Conservation (phyloP, 495 filamentous ascomycete genomes). For the Amphirosellinia nigrospora region DNA sequence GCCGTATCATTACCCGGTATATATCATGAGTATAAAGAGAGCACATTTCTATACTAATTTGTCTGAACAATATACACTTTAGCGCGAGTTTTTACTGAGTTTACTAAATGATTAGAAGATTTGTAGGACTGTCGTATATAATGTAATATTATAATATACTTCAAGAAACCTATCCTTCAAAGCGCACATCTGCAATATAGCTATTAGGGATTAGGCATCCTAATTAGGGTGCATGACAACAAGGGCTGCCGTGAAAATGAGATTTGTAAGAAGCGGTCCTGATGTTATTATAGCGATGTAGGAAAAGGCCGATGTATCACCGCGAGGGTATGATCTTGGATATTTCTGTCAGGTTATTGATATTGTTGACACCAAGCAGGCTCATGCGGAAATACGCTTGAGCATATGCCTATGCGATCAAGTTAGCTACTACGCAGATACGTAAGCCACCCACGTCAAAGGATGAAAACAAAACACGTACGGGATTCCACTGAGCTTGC, state of each 20-base stretch:
- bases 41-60: too few species aligned
- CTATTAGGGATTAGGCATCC: not conserved
- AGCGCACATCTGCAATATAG: too few species aligned
- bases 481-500: constrained; percentile 41
- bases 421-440: constrained; percentile 1
- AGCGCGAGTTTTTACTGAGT: too few species aligned
- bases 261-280: not conserved
- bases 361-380: constrained; percentile 48
- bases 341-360: constrained; percentile 50
- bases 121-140: not conserved
- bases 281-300: not conserved
- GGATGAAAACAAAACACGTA: constrained; percentile 27
- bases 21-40: too few species aligned
- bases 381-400: constrained; percentile 49
- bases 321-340: constrained; percentile 40
- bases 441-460: not conserved
- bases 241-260: not conserved
- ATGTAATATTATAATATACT: not conserved
- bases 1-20: too few species aligned
- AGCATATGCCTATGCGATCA: constrained; percentile 38
- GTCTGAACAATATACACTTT: too few species aligned
- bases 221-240: not conserved
- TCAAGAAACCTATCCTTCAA: not conserved
- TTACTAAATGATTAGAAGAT: too few species aligned
- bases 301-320: not conserved